phyloP scores from a whole-genome alignment of 768 basidiomycete genomes.

The Chlorophyllum brunneum region DNA sequence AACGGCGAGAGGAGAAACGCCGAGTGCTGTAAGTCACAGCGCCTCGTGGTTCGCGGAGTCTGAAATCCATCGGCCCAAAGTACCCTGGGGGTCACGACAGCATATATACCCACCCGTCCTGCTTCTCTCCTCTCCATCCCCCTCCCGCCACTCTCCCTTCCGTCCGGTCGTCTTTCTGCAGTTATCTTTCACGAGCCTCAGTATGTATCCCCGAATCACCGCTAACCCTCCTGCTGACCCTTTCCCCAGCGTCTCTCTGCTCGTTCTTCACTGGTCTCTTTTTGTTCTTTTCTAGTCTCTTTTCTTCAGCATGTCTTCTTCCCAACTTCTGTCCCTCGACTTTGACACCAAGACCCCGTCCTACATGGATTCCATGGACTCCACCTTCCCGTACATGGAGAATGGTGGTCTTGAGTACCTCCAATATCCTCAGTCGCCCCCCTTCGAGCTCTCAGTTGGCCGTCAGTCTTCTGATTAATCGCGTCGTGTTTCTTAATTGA shows the following conservation, averaged over 20 bases:
- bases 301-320: slow-evolving; percentile 30
- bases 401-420: slow-evolving; percentile 55
- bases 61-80: slow-evolving; percentile 14
- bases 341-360: slow-evolving; percentile 46
- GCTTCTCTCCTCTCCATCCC: slow-evolving; percentile 22
- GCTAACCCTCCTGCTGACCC: slow-evolving; percentile 23
- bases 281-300: slow-evolving; percentile 21
- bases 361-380: slow-evolving; percentile 45
- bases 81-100: neutral
- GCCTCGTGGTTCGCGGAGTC: slow-evolving; percentile 22
- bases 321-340: slow-evolving; percentile 38
- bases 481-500: slow-evolving; percentile 4
- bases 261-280: slow-evolving; percentile 22
- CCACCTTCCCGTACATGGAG: slow-evolving; percentile 47
- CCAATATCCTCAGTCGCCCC: slow-evolving; percentile 57
- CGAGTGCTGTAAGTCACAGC: slow-evolving; percentile 13
- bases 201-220: slow-evolving; percentile 20
- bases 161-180: slow-evolving; percentile 6
- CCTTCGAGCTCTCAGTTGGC: slow-evolving; percentile 61
- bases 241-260: slow-evolving; percentile 19
- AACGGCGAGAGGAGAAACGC: slow-evolving; percentile 11
- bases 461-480: slow-evolving; percentile 39
- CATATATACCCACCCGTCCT: slow-evolving; percentile 17
- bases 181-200: slow-evolving; percentile 26
- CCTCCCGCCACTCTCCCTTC: slow-evolving; percentile 29